Conservation (phyloP, 2,329 filamentous ascomycete species). For the Aspergillus sp. region DNA sequence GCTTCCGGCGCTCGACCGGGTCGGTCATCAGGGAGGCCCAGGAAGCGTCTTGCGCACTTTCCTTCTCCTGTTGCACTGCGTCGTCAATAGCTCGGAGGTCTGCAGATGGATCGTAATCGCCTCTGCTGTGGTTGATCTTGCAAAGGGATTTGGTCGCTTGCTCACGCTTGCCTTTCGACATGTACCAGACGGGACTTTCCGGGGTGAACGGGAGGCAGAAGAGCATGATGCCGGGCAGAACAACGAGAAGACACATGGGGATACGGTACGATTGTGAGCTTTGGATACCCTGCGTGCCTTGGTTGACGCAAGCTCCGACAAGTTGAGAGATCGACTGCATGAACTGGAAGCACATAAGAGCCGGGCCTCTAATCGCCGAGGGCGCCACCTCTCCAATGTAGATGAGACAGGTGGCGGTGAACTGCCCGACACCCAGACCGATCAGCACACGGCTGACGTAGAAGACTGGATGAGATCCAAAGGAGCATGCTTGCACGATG, state of each 20-base stretch:
- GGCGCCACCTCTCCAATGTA: constrained; percentile 35
- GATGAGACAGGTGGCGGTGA: constrained; percentile 30
- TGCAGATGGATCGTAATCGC: constrained; percentile 26
- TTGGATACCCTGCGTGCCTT: constrained; percentile 26
- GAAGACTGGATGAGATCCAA: constrained; percentile 23
- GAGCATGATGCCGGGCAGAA: constrained; percentile 25
- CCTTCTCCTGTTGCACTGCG: constrained; percentile 20
- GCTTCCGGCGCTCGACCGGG: constrained; percentile 48
- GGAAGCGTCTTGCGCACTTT: constrained; percentile 16
- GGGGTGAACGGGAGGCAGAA: constrained; percentile 24
- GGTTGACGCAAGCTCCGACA: constrained; percentile 27
- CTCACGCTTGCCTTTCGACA: constrained; percentile 24
- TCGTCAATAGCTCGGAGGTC: constrained; percentile 26
- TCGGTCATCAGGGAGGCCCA: constrained; percentile 36
- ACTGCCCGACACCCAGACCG: constrained; percentile 31
- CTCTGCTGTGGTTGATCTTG: constrained; percentile 33
- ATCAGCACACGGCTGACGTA: constrained; percentile 27
- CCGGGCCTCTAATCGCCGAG: constrained; percentile 23
- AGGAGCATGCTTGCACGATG: constrained; percentile 24
- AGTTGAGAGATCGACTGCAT: constrained; percentile 29
- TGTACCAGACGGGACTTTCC: constrained; percentile 33
- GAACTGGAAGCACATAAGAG: constrained; percentile 31
- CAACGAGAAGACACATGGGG: constrained; percentile 26
- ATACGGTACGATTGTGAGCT: constrained; percentile 24
- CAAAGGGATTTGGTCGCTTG: constrained; percentile 32